Evolutionary conservation across 2,329 filamentous ascomycete species (phyloP), one percentile per base, ranked within the genome.

Genomic region (Neoarthrinium moseri): DNA sequence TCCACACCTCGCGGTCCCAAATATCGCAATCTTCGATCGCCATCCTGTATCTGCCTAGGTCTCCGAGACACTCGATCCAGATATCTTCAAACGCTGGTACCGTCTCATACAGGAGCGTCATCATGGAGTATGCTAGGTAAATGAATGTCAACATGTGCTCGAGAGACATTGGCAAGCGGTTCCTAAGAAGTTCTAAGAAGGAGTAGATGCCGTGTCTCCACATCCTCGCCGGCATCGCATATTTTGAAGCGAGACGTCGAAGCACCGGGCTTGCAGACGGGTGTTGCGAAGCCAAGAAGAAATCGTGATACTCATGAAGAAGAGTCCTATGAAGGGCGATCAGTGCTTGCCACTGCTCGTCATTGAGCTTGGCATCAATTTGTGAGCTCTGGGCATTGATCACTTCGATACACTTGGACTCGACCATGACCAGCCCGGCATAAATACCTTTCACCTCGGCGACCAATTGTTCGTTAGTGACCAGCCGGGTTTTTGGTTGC

Each of bases 71-170:
- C 53, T 96, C 92, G 7, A 95, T 89, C 92, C 92, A 97, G 0
- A 89, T 96, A 47, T 94, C 87, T 43, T 87, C 80, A 53, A 95
- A 96, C 0, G 80, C 75, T 0, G 87, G 84, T 0, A 96, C 89
- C 0, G 89, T 95, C 57, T 97, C 91, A 48, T 91, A 87, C 0
- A 96, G 67, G 0, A 96, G 67, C 0, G 88, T 86, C 79, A 96
- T 89, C 82, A 95, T 95, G 3, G 86, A 87, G 53, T 96, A 97
- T 0, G 91, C 86, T n/a, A 92, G 67, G 51, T 95, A 95, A 1
- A 97, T 90, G 45, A 96, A 97, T 0, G 84, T 83, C 0, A 96
- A 70, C 91, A 97, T 96, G 46, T 95, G 87, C 42, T 96, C 91
- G 1, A 91, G 68, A 2, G 87, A 91, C 0, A 74, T 76, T 0